A percentile compares a stretch with the other conserved stretches of the same genome.
Evolutionary conservation across 129 eudicot species (phyloP).

Genomic region (Deinandra increscens): DNA sequence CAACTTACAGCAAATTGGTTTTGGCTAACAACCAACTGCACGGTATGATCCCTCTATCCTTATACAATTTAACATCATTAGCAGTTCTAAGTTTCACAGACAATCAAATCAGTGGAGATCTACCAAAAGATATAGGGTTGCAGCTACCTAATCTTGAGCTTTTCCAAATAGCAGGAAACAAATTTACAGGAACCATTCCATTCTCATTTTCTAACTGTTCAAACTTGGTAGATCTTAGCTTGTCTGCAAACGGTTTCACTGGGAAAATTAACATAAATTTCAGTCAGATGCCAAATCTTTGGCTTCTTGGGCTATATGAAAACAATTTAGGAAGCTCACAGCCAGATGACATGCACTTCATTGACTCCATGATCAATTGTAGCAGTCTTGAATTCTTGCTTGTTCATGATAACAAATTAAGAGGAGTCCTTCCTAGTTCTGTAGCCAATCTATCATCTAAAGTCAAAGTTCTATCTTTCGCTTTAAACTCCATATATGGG

Average conservation of each 20-base stretch:
- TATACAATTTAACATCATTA: conserved; percentile 38
- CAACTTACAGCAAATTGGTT: conserved; percentile 4
- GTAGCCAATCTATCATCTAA: conserved; percentile 37
- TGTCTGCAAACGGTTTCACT: conserved; percentile 21
- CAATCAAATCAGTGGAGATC: conserved; percentile 35
- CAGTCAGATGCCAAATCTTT: conserved; percentile 14
- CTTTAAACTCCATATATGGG: conserved; percentile 16
- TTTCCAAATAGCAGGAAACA: conserved; percentile 20
- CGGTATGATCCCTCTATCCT: conserved; percentile 42
- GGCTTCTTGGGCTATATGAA: neutral
- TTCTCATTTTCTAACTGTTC: conserved; percentile 37
- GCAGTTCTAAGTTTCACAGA: conserved; percentile 4
- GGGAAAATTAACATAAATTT: conserved; percentile 35
- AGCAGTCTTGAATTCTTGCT: conserved; percentile 12
- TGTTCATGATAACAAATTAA: conserved; percentile 25
- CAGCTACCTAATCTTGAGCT: conserved; percentile 4
- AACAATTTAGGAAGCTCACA: conserved; percentile 36
- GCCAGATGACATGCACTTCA: conserved; percentile 36
- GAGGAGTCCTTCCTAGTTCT: conserved; percentile 39
- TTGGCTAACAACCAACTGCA: conserved; percentile 24
- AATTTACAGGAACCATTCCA: conserved; percentile 41
- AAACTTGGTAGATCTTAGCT: conserved; percentile 19
- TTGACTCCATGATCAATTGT: conserved; percentile 37
- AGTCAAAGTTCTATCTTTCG: neutral
- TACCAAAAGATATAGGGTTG: conserved; percentile 30